Conservation (phyloP, 2,329 filamentous ascomycete genomes). For the Cryphonectria radicalis region DNA sequence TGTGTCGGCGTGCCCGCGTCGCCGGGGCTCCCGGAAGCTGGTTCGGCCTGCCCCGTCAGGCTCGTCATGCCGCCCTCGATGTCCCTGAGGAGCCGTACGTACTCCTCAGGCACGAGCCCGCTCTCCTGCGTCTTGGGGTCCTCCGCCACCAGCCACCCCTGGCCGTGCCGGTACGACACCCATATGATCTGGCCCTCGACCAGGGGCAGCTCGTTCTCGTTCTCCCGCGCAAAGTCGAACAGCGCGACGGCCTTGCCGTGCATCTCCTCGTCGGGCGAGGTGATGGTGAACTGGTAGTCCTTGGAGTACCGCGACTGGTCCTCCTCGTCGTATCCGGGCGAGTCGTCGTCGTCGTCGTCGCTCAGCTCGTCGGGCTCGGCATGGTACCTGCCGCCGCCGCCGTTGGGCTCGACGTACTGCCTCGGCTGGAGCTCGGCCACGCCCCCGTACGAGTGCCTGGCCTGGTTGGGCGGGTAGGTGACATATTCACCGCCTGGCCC, state of each 20-base stretch:
- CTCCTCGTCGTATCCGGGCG: slow-evolving; percentile 60
- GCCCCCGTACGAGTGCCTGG: slow-evolving; percentile 56
- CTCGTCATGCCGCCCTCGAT: slow-evolving; percentile 89
- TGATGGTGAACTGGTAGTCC: slow-evolving; percentile 94
- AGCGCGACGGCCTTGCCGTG: slow-evolving; percentile 94
- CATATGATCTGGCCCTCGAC: slow-evolving; percentile 95
- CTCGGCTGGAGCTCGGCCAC: slow-evolving; percentile 50
- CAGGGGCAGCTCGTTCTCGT: slow-evolving; percentile 92
- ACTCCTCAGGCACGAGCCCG: slow-evolving; percentile 93
- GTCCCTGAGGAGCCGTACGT: slow-evolving; percentile 87
- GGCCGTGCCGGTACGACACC: slow-evolving; percentile 93
- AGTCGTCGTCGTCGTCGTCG: slow-evolving; percentile 57
- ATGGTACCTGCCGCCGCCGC: slow-evolving; percentile 56
- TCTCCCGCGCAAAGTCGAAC: slow-evolving; percentile 93
- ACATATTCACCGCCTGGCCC: slow-evolving; percentile 81
- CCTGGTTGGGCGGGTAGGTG: slow-evolving; percentile 72
- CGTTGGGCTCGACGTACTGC: slow-evolving; percentile 51
- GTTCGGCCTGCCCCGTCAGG: slow-evolving; percentile 63
- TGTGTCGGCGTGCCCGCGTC: slow-evolving; percentile 66
- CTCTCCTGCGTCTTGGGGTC: slow-evolving; percentile 94
- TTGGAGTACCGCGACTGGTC: slow-evolving; percentile 83
- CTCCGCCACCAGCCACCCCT: slow-evolving; percentile 96
- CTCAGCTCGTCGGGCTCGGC: slow-evolving; percentile 64
- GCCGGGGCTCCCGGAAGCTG: slow-evolving; percentile 56
- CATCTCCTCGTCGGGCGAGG: slow-evolving; percentile 95